A percentile compares a stretch with the other conserved stretches of the same genome.
These are phyloP conservation scores for Nymphaea colorata DNA, from an alignment of 164 flowering plant species.

Conservation along the genomic window DNA sequence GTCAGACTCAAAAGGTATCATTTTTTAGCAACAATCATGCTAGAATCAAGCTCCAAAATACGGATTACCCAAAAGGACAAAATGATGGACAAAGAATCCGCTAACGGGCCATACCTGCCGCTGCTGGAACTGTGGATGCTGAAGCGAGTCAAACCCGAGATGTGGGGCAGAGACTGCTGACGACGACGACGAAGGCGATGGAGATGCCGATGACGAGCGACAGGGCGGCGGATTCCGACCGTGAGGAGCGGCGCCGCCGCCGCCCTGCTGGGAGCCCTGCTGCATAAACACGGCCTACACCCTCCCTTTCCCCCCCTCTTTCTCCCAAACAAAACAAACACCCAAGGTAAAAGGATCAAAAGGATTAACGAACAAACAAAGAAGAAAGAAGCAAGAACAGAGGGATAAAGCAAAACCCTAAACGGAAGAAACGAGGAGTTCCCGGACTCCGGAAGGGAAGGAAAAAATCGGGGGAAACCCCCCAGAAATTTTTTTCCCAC, in stretches of 20 bases:
- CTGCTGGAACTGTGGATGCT: conserved; percentile 40
- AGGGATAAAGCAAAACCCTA: not conserved
- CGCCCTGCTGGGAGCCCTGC: conserved; percentile 16
- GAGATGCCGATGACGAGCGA: conserved; percentile 41
- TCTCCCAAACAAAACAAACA: not conserved
- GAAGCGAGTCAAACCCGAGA: conserved; percentile 50
- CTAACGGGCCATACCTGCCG: conserved; percentile 16
- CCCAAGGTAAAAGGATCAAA: not conserved
- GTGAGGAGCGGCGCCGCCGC: not conserved
- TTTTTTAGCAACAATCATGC: too few species aligned
- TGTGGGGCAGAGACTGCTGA: conserved; percentile 69
- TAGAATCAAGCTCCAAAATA: too few species aligned
- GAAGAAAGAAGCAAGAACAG: not conserved
- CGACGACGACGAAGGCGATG: conserved; percentile 71
- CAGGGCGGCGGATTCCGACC: conserved; percentile 20
- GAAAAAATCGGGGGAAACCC: not conserved
- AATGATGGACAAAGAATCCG: not conserved
- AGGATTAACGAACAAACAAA: not conserved
- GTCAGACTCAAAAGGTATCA: too few species aligned
- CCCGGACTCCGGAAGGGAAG: not conserved
- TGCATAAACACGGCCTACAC: not conserved
- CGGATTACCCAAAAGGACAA: not conserved
- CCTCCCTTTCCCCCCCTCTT: not conserved
- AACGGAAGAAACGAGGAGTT: not conserved
- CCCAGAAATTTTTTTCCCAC: not conserved